phyloP scores from a whole-genome alignment of 2,329 filamentous ascomycete genomes.

The Claviceps cyperi region DNA sequence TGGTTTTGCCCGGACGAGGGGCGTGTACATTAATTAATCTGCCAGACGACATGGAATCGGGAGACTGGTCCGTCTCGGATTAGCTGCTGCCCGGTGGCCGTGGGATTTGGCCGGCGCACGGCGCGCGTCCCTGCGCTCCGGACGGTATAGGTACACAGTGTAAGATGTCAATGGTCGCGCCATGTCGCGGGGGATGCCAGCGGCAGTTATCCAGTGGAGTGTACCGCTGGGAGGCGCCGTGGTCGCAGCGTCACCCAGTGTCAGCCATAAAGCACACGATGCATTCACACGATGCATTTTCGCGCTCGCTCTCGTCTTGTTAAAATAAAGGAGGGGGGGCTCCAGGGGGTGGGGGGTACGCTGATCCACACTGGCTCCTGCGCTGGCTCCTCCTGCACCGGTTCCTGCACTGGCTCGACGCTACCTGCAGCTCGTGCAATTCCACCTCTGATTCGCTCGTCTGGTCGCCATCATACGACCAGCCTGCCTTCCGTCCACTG shows the following conservation, averaged over 20 bases:
- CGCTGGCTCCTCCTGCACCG: neutral
- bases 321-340: neutral
- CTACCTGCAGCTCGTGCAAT: neutral
- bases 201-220: too few species aligned
- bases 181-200: too few species aligned
- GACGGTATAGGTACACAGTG: too few species aligned
- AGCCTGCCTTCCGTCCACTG: neutral
- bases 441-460: neutral
- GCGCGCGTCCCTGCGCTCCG: too few species aligned
- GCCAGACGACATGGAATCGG: neutral
- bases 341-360: conserved; percentile 1
- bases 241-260: too few species aligned
- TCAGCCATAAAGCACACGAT: too few species aligned
- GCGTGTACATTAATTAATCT: neutral
- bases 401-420: neutral
- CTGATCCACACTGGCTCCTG: conserved; percentile 1
- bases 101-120: neutral
- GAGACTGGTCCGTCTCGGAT: neutral
- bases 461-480: neutral
- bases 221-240: too few species aligned
- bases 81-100: neutral
- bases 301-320: too few species aligned
- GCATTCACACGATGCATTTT: too few species aligned
- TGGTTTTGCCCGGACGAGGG: neutral
- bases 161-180: too few species aligned